Percentiles rank a stretch among this genome's conserved stretches.
Evolutionary conservation across 331 rosid genomes (phyloP).

Genomic region (Quercus phellos): DNA sequence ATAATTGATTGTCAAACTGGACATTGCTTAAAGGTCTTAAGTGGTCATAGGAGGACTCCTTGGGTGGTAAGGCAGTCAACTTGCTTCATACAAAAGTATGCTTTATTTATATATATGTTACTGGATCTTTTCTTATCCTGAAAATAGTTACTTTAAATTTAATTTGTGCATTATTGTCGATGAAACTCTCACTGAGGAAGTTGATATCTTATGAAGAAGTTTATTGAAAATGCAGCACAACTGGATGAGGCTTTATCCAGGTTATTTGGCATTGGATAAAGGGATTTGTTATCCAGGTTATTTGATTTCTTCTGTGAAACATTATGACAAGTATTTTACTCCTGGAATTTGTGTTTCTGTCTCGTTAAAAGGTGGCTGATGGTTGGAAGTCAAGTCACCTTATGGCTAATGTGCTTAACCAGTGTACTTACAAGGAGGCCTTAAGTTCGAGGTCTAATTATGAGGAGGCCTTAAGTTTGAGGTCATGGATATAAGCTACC

Average conservation of each 20-base stretch:
- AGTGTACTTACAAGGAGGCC: background rate
- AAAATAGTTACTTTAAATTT: background rate
- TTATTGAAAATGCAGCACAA: background rate
- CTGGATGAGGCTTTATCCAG: background rate
- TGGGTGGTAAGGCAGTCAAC: constrained; percentile 88
- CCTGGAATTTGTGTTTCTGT: background rate
- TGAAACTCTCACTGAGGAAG: background rate
- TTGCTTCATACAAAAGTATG: constrained; percentile 3
- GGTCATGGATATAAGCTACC: background rate
- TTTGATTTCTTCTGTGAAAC: too few relatives aligned
- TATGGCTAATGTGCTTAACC: background rate
- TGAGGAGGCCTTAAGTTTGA: background rate
- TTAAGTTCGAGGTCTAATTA: too few relatives aligned
- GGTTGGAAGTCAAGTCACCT: background rate
- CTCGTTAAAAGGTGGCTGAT: background rate
- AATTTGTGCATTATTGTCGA: background rate
- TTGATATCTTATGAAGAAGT: background rate
- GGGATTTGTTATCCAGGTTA: background rate
- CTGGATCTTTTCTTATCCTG: background rate
- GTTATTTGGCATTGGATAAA: background rate
- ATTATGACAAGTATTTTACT: background rate
- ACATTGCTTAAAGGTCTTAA: constrained; percentile 52
- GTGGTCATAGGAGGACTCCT: constrained; percentile 73
- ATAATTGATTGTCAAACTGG: constrained; percentile 63
- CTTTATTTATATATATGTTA: background rate